Evolutionary conservation across 164 flowering plant genomes (phyloP).

Genomic region (Echeveria elegans): DNA sequence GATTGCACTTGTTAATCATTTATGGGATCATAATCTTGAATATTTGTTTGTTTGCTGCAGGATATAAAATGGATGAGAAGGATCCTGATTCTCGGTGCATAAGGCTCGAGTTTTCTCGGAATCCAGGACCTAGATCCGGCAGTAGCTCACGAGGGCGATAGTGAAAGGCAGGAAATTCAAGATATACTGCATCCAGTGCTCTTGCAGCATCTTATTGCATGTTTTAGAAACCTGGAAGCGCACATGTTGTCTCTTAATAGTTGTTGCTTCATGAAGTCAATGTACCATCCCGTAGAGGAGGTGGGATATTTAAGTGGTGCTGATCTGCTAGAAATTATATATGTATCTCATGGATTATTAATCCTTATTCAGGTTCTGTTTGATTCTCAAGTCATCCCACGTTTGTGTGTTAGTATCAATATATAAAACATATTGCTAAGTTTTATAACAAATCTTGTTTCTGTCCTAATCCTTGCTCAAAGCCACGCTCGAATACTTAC

Average conservation of each 20-base stretch:
- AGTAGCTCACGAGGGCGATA: constrained; percentile 59
- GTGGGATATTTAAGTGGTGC: neutral
- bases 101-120: constrained; percentile 91
- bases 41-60: constrained; percentile 65
- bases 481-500: no score
- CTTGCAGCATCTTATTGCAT: neutral
- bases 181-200: neutral
- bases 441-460: no score
- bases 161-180: neutral
- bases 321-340: neutral
- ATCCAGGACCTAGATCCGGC: constrained; percentile 93
- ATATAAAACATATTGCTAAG: no score
- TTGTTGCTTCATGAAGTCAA: neutral
- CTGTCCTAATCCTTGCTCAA: no score
- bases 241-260: neutral
- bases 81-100: constrained; percentile 63
- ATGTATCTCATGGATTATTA: neutral
- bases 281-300: neutral
- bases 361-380: neutral
- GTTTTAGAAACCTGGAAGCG: neutral
- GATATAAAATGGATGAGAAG: constrained; percentile 86
- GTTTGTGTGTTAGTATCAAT: no score
- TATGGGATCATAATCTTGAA: neutral
- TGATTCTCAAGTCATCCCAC: neutral
- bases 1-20: neutral